These are phyloP conservation scores for Kwoniella mangroviensis DNA, from an alignment of 768 basidiomycete species.

Conservation along the genomic window DNA sequence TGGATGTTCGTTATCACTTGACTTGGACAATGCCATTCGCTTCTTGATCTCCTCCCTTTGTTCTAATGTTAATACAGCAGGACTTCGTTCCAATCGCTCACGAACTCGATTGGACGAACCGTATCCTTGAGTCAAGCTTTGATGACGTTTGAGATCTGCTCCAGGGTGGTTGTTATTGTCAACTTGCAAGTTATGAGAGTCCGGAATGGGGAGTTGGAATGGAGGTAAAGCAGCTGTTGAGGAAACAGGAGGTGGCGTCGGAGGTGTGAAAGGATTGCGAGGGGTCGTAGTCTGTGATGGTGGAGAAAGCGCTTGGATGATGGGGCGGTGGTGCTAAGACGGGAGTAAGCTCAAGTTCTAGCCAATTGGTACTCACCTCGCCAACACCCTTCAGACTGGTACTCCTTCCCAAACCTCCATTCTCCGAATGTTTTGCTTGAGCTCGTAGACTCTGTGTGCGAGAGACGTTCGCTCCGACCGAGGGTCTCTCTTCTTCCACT, in stretches of 20 bases:
- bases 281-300: constrained; percentile 33
- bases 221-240: constrained; percentile 49
- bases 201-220: constrained; percentile 31
- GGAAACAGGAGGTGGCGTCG: constrained; percentile 44
- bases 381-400: constrained; percentile 39
- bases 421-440: constrained; percentile 40
- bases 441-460: constrained; percentile 51
- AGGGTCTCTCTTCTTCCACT: neutral
- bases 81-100: constrained; percentile 43
- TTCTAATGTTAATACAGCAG: constrained; percentile 37
- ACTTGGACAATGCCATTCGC: constrained; percentile 9
- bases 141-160: constrained; percentile 47
- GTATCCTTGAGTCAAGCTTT: constrained; percentile 47
- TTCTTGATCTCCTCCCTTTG: constrained; percentile 33
- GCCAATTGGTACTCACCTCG: constrained; percentile 30
- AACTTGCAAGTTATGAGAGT: constrained; percentile 4
- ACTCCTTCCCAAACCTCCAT: constrained; percentile 36
- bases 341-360: neutral
- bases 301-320: constrained; percentile 24
- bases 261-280: constrained; percentile 38
- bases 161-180: constrained; percentile 14
- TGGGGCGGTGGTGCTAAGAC: constrained; percentile 16
- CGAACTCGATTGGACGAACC: constrained; percentile 34
- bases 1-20: constrained; percentile 33
- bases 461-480: constrained; percentile 36